Base-by-base conservation (phyloP, 805 yeast genomes). In the Kluyveromyces nonfermentans region DNA sequence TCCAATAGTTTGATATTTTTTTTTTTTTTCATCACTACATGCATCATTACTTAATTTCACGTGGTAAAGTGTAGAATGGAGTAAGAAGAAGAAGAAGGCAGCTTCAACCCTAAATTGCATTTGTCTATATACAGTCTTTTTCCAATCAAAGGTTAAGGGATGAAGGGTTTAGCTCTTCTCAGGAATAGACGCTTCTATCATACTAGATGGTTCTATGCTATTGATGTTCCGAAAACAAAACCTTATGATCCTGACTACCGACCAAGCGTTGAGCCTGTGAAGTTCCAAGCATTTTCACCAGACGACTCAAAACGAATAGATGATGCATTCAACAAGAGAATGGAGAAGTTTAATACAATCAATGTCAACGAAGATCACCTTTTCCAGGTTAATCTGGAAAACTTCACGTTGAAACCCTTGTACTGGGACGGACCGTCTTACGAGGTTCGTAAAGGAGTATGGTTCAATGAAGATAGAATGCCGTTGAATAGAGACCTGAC, bases 391-490 rank as follows among this genome's bases (percentile, higher is more conserved):
- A 78, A 86, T 54, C 47, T 90, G 17, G 49, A 56, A 0, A 61
- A 65, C 6, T 71, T 78, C 62, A 71, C 70, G 40, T 60, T 89
- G 53, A 50, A 64, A 3, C 94, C 97, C 0, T 73, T 80, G 0
- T 90, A 80, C 59, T 90, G 97, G 97, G 79, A 77, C 7, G 97
- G 97, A 1, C 93, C 96, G 0, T 65, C 69, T 0, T 90, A 80
- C 57, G 88, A 85, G 47, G 82, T 90, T 1, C 69, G 96, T 37
- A 67, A 97, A 43, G 96, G 96, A 1, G 60, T 78, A 1, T 90
- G 97, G 97, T 87, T 86, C 58, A 64, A 70, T 32, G 57, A 73
- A 8, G 75, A 75, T 41, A 77, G 77, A 1, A 54, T 55, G 5
- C 94, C 94, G 0, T 62, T 86, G 21, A 55, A 69, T 8, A 66